A percentile compares a stretch with the other conserved stretches of the same genome.
Conservation (phyloP, 257 asterid species). For the Rubia yunnanensis region DNA sequence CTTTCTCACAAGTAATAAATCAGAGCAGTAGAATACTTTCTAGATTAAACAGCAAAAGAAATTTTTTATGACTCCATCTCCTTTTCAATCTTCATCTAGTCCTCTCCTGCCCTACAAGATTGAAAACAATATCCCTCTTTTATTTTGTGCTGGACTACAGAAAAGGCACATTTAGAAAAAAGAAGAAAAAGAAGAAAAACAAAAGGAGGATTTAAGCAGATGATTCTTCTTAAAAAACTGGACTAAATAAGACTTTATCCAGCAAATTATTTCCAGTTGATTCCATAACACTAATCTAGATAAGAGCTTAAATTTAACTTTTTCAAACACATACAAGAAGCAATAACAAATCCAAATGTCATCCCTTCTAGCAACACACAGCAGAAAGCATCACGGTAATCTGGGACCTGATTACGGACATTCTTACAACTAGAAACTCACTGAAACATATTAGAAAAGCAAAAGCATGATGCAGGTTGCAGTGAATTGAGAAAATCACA, state of each 20-base stretch:
- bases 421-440: neutral
- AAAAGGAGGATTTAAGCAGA: neutral
- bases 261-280: neutral
- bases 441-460: too few relatives aligned
- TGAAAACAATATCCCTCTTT: slow-evolving; percentile 31
- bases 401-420: neutral
- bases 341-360: neutral
- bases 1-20: neutral
- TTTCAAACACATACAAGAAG: neutral
- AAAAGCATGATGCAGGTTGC: neutral
- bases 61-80: slow-evolving; percentile 36
- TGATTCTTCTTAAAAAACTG: neutral
- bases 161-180: neutral
- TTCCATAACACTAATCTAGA: neutral
- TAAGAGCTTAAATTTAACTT: neutral
- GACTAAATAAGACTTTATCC: neutral
- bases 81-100: slow-evolving; percentile 52
- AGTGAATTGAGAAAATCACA: neutral
- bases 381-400: neutral
- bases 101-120: slow-evolving; percentile 59
- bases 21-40: neutral
- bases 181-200: neutral
- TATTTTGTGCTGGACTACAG: slow-evolving; percentile 28
- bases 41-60: slow-evolving; percentile 7
- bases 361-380: neutral